Base-by-base conservation (phyloP, 2,329 filamentous ascomycete species). In the Magnaporthiopsis poae region DNA sequence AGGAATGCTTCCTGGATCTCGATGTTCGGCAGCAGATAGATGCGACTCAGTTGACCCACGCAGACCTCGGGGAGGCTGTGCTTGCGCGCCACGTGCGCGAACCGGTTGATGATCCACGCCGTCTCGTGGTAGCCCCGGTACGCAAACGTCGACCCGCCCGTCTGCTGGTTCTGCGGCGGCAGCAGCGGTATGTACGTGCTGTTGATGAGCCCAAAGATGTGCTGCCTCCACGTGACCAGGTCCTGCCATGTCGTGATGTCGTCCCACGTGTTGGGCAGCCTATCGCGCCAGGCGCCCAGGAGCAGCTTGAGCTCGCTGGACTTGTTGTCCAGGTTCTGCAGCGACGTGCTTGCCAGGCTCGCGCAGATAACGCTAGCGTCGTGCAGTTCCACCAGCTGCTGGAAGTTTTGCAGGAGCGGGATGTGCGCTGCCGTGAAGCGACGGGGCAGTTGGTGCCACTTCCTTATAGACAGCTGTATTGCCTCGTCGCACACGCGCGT, bases 201-300 rank as follows among this genome's bases (percentile, higher is more conserved):
- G 75, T 99, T 99, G 79, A 99, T 98, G 31, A 99, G 85, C 67
- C 92, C 90, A 80, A 99, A 99, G 68, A 99, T 97, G 77, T 99
- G 95, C 75, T 99, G 96, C 71, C 95, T 88, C 95, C 95, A 99
- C 1, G 95, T 99, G n/a, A 99, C 95, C 60, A 99, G 82, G 75
- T 99, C 96, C 76, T 99, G 95, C 95, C 95, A 99, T 59, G 95
- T 92, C 70, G 96, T 96, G 77, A 99, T 99, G 76, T 99, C 95
- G 75, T 99, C 95, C 95, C 95, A 99, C 3, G 96, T 90, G 74
- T 99, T 99, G 1, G 95, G 95, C 65, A 99, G 80, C 63, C 95
- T 87, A 75, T 99, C 95, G 67, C 95, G 88, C 95, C 95, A 99
- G 9, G 94, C 95, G 66, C 92, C 92, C 5, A 99, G 84, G 3